Evolutionary conservation across 1,284 basidiomycete genomes (phyloP).

Genomic region (Tylopilus orsonianus): DNA sequence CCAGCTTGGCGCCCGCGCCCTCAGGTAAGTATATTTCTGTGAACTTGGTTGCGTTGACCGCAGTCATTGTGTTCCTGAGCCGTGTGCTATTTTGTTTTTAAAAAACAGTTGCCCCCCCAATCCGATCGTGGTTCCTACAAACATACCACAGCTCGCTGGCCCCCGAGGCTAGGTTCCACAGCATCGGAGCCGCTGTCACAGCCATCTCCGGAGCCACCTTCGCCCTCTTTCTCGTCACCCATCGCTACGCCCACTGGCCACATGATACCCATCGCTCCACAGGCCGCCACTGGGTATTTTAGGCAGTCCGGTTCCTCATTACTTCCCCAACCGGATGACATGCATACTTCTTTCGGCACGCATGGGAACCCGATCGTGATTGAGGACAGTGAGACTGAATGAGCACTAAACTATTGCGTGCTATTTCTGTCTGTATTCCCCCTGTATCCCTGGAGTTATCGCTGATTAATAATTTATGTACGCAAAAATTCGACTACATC

Average conservation of each 20-base stretch:
- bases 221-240: not conserved
- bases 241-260: not conserved
- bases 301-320: slow-evolving; percentile 6
- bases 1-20: not conserved
- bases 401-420: not conserved
- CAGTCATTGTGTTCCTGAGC: slow-evolving; percentile 1
- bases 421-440: slow-evolving; percentile 2
- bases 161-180: slow-evolving; percentile 1
- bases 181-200: not conserved
- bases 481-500: not conserved
- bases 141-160: not conserved
- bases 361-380: slow-evolving; percentile 26
- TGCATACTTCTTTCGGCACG: slow-evolving; percentile 9
- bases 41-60: not conserved
- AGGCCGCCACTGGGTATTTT: not conserved
- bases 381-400: slow-evolving; percentile 23
- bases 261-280: not conserved
- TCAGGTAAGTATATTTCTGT: slow-evolving; percentile 17
- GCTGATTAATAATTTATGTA: not conserved
- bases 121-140: slow-evolving; percentile 3
- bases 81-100: slow-evolving; percentile 5
- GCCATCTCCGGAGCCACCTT: not conserved
- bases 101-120: not conserved
- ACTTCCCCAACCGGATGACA: slow-evolving; percentile 3
- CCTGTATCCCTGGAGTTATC: not conserved